A percentile compares a stretch with the other conserved stretches of the same genome.
Conservation (phyloP, 2,329 filamentous ascomycete species). For the Fragosphaeria purpurea region DNA sequence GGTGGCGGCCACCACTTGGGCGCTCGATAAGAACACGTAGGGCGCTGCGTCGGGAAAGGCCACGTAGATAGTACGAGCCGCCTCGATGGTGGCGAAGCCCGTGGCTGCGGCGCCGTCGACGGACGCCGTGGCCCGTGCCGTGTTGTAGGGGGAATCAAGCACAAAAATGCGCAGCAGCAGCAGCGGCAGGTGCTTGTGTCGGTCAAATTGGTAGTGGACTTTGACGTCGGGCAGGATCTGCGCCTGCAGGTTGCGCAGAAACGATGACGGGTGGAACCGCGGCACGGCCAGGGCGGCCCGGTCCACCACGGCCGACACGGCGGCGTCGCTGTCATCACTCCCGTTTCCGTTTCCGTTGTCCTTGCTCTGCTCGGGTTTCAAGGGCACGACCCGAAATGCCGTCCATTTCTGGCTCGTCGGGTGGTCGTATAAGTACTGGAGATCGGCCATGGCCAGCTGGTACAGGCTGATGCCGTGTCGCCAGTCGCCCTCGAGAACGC, state of each 20-base stretch:
- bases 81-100: slow-evolving; percentile 40
- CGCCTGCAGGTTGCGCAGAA: slow-evolving; percentile 63
- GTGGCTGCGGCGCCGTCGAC: slow-evolving; percentile 13
- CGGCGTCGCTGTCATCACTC: neutral
- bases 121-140: slow-evolving; percentile 35
- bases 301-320: slow-evolving; percentile 31
- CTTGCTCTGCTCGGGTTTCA: slow-evolving; percentile 27
- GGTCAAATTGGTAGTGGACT: slow-evolving; percentile 70
- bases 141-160: slow-evolving; percentile 71
- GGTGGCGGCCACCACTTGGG: slow-evolving; percentile 22
- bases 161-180: slow-evolving; percentile 70
- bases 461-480: slow-evolving; percentile 53
- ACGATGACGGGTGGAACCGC: slow-evolving; percentile 70
- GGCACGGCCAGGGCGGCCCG: slow-evolving; percentile 44
- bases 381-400: slow-evolving; percentile 47
- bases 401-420: slow-evolving; percentile 55
- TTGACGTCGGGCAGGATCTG: slow-evolving; percentile 72
- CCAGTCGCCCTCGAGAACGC: slow-evolving; percentile 60
- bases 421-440: slow-evolving; percentile 56
- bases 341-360: slow-evolving; percentile 15
- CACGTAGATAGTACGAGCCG: slow-evolving; percentile 64
- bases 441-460: slow-evolving; percentile 59
- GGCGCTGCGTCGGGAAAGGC: slow-evolving; percentile 75
- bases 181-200: slow-evolving; percentile 58
- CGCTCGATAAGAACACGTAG: slow-evolving; percentile 57